Evolutionary conservation across 2,329 filamentous ascomycete genomes (phyloP).

Genomic region (Gyromitra esculenta): DNA sequence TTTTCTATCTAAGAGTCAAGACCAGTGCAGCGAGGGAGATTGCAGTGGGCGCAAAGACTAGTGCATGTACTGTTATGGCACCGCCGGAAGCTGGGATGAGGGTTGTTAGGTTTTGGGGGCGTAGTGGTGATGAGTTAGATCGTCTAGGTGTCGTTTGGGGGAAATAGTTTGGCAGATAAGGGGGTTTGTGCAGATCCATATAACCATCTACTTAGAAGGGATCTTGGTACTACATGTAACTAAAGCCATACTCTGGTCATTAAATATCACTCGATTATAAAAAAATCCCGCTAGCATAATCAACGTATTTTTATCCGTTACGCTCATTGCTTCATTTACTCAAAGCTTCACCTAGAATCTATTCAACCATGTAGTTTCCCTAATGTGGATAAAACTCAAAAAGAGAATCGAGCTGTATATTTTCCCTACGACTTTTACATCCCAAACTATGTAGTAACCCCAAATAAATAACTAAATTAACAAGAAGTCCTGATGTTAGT

Average conservation of each 20-base stretch:
- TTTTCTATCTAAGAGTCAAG: conserved; percentile 36
- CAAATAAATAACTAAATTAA: conserved; percentile 33
- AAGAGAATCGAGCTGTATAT: neutral
- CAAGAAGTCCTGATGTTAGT: conserved; percentile 52
- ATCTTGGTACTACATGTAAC: neutral
- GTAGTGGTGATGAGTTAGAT: conserved; percentile 29
- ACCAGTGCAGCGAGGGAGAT: conserved; percentile 36
- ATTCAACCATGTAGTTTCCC: too few species aligned
- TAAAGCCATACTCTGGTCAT: neutral
- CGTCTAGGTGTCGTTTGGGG: conserved; percentile 32
- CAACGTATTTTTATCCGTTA: too few species aligned
- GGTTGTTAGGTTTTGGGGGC: conserved; percentile 28
- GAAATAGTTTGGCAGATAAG: neutral
- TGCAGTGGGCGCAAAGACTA: conserved; percentile 22
- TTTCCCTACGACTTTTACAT: too few species aligned
- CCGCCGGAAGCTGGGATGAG: conserved; percentile 32
- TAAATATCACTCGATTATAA: neutral
- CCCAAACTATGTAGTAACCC: neutral
- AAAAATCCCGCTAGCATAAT: neutral
- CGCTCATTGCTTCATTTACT: too few species aligned
- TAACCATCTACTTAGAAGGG: neutral
- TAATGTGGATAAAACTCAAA: neutral
- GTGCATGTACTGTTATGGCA: conserved; percentile 22
- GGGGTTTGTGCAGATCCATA: neutral
- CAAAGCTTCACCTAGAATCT: too few species aligned